Conservation (phyloP, 257 asterid genomes). For the Solanum chaucha region DNA sequence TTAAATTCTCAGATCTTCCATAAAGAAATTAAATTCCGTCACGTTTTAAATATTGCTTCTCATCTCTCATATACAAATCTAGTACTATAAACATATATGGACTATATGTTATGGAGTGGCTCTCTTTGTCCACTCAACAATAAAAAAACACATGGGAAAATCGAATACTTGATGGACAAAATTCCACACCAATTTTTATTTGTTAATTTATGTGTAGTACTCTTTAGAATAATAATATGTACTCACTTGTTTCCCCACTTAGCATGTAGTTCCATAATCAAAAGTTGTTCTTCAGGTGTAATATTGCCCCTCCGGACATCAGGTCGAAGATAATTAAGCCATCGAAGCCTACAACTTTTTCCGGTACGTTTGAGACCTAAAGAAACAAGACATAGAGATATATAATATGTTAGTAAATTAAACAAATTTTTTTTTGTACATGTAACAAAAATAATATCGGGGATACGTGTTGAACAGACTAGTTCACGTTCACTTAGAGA, state of each 20-base stretch:
- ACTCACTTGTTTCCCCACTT: constrained; percentile 95
- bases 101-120: not conserved
- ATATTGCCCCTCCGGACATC: constrained; percentile 90
- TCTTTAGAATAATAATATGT: not conserved
- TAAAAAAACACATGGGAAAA: not conserved
- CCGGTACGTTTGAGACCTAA: constrained; percentile 92
- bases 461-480: not conserved
- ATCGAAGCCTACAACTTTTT: constrained; percentile 87
- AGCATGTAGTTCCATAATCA: constrained; percentile 94
- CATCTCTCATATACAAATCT: not conserved
- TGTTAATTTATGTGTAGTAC: not conserved
- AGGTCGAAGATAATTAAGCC: constrained; percentile 95
- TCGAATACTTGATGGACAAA: not conserved
- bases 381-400: not conserved
- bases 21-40: not conserved
- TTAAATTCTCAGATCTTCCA: not conserved
- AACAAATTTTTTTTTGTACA: not conserved
- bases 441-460: not conserved
- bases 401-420: not conserved
- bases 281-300: constrained; percentile 81
- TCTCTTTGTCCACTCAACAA: not conserved
- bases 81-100: constrained; percentile 1
- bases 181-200: not conserved
- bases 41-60: not conserved
- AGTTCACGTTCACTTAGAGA: not conserved